phyloP scores from a whole-genome alignment of 192 early-diverging fungal genomes.

The Jimgerdemannia flammicorona region DNA sequence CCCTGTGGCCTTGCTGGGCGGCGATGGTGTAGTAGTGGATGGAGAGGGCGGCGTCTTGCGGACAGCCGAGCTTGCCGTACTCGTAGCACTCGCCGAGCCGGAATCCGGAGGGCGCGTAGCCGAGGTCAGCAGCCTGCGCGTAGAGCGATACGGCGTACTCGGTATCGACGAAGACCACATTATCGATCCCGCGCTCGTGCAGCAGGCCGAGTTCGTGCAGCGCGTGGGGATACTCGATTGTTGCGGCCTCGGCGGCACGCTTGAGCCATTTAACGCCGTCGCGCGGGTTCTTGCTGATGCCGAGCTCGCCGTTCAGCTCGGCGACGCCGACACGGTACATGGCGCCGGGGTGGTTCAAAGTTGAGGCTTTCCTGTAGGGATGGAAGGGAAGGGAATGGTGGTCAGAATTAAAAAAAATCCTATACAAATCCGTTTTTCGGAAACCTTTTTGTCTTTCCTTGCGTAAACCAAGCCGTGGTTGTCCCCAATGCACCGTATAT shows the following conservation, averaged over 20 bases:
- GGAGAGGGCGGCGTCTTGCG: slow-evolving; percentile 46
- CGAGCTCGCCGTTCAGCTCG: slow-evolving; percentile 55
- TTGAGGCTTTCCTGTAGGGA: slow-evolving; percentile 55
- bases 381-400: neutral
- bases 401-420: slow-evolving; percentile 8
- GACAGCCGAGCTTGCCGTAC: slow-evolving; percentile 56
- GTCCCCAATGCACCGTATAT: too few relatives aligned
- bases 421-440: neutral
- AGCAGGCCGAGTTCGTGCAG: slow-evolving; percentile 53
- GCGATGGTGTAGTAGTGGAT: slow-evolving; percentile 61
- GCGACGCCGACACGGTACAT: slow-evolving; percentile 63
- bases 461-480: neutral
- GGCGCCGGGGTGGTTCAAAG: slow-evolving; percentile 62
- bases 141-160: slow-evolving; percentile 61
- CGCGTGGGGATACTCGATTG: slow-evolving; percentile 53
- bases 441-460: neutral
- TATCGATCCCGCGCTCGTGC: slow-evolving; percentile 55
- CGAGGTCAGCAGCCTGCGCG: slow-evolving; percentile 59
- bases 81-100: slow-evolving; percentile 60
- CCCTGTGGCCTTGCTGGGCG: slow-evolving; percentile 58
- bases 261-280: slow-evolving; percentile 63
- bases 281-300: slow-evolving; percentile 44
- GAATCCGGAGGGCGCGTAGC: slow-evolving; percentile 62
- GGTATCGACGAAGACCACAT: slow-evolving; percentile 55
- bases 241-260: slow-evolving; percentile 53